phyloP scores from a whole-genome alignment of 139 green algal species.

The Astrephomene gubernaculifera region DNA sequence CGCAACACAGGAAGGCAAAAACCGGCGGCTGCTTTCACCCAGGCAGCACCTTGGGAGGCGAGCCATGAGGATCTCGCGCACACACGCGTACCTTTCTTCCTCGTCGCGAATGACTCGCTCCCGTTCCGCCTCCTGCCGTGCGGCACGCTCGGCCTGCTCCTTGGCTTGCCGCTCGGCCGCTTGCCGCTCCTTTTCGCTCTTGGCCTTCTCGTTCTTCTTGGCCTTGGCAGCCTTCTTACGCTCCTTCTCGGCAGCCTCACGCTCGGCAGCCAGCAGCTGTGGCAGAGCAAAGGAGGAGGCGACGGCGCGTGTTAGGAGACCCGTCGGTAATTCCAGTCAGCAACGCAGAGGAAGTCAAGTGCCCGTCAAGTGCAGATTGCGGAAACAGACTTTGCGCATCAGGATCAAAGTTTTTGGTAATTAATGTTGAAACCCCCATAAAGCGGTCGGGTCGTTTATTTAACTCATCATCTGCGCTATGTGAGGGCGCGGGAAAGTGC shows the following conservation, averaged over 20 bases:
- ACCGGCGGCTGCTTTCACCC: too few species aligned
- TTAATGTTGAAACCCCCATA: conserved; percentile 17
- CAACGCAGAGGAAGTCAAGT: too few species aligned
- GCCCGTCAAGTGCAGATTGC: neutral
- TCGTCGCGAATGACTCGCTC: conserved; percentile 38
- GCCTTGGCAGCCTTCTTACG: conserved; percentile 58
- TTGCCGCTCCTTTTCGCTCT: conserved; percentile 71
- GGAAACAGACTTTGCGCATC: conserved; percentile 28
- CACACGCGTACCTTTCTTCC: conserved; percentile 48
- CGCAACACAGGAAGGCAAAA: too few species aligned
- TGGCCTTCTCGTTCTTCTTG: conserved; percentile 72
- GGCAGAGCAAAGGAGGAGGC: too few species aligned
- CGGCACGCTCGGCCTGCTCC: conserved; percentile 51
- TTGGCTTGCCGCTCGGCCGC: conserved; percentile 58
- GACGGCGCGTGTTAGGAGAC: too few species aligned
- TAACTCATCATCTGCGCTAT: conserved; percentile 22
- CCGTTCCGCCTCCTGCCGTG: conserved; percentile 49
- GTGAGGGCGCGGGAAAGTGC: too few species aligned
- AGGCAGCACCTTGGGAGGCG: too few species aligned
- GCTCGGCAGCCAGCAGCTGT: conserved; percentile 57
- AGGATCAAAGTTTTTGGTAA: conserved; percentile 65
- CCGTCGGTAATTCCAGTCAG: too few species aligned
- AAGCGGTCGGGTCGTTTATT: conserved; percentile 32
- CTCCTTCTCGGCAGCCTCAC: conserved; percentile 61
- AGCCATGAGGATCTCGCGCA: too few species aligned